These are phyloP conservation scores for Fraxinus angustifolia DNA, from an alignment of 305 asterid species.

Conservation along the genomic window DNA sequence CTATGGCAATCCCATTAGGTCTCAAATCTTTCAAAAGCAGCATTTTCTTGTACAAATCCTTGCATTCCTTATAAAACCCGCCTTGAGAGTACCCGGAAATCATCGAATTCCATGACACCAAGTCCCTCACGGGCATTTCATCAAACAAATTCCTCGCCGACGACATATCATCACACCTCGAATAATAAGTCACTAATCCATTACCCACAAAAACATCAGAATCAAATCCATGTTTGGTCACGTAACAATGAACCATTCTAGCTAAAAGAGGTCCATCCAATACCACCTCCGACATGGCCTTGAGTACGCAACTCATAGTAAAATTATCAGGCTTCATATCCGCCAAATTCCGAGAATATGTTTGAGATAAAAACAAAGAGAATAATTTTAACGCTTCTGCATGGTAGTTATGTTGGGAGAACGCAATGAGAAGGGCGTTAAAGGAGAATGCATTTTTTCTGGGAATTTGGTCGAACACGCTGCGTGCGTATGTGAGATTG, in stretches of 20 bases:
- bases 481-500: constrained; percentile 44
- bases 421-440: constrained; percentile 79
- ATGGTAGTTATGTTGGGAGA: constrained; percentile 41
- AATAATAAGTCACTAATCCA: constrained; percentile 73
- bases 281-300: constrained; percentile 61
- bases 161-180: constrained; percentile 59
- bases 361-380: constrained; percentile 18
- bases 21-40: constrained; percentile 35
- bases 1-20: constrained; percentile 61
- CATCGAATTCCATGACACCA: constrained; percentile 87
- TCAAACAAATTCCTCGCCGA: constrained; percentile 59
- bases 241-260: constrained; percentile 57
- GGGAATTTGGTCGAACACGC: constrained; percentile 79
- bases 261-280: constrained; percentile 25
- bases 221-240: constrained; percentile 53
- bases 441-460: constrained; percentile 60
- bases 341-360: constrained; percentile 25
- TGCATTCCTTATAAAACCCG: constrained; percentile 67
- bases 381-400: constrained; percentile 46
- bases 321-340: constrained; percentile 55
- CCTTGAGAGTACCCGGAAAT: constrained; percentile 79
- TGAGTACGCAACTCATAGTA: constrained; percentile 69
- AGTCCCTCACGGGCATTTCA: constrained; percentile 60
- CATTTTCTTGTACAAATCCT: constrained; percentile 55
- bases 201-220: constrained; percentile 60